These are phyloP conservation scores for Amaranthus palmeri DNA, from an alignment of 148 eudicot species.

Conservation along the genomic window DNA sequence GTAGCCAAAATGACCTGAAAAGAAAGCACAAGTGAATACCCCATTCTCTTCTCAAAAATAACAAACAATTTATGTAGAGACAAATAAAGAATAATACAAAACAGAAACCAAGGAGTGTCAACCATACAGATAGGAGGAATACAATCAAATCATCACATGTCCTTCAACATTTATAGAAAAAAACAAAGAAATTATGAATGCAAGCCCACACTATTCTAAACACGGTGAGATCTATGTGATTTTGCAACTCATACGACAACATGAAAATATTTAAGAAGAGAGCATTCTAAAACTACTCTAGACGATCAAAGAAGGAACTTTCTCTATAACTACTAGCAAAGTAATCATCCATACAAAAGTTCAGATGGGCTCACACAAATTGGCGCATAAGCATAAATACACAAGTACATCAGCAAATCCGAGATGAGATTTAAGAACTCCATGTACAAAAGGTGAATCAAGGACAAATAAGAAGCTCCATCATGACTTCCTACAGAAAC, in stretches of 20 bases:
- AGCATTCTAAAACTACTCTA: neutral
- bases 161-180: neutral
- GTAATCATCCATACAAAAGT: neutral
- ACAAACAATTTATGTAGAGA: neutral
- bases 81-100: neutral
- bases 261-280: neutral
- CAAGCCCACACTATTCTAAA: no score
- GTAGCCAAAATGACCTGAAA: constrained; percentile 74
- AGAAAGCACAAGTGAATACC: neutral
- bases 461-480: neutral
- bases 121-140: neutral
- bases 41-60: neutral
- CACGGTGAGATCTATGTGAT: neutral
- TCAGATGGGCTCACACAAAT: neutral
- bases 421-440: neutral
- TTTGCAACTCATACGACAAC: neutral
- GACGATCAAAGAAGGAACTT: no score
- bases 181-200: no score
- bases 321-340: neutral
- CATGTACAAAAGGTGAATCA: neutral
- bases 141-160: neutral
- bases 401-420: neutral
- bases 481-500: neutral
- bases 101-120: neutral
- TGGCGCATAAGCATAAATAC: neutral